These are phyloP conservation scores for Coemansia sp. DNA, from an alignment of 192 early-diverging fungal genomes.

Conservation along the genomic window DNA sequence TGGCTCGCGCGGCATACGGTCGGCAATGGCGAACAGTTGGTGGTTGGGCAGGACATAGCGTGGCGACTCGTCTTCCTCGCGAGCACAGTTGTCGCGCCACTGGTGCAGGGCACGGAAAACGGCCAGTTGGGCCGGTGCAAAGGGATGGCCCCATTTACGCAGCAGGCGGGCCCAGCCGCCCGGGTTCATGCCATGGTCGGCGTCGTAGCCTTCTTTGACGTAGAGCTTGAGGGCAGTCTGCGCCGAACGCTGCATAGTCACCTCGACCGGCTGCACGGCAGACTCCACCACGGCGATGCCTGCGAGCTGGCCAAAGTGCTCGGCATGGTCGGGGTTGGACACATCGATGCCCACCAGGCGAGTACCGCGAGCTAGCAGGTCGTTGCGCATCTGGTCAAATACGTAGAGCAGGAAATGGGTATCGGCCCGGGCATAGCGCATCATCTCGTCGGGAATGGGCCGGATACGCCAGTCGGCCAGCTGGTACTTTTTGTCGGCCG, in stretches of 20 bases:
- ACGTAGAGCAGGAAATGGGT: conserved; percentile 96
- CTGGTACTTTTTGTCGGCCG: conserved; percentile 92
- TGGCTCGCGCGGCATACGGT: conserved; percentile 66
- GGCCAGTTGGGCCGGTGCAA: conserved; percentile 59
- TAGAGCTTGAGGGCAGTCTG: conserved; percentile 63
- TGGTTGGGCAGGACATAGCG: conserved; percentile 88
- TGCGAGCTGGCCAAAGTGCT: conserved; percentile 26
- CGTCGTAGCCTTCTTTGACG: conserved; percentile 82
- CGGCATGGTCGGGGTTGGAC: conserved; percentile 3
- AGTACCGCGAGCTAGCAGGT: conserved; percentile 54
- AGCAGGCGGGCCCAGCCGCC: conserved; percentile 72
- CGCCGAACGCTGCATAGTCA: conserved; percentile 56
- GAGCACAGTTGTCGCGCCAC: conserved; percentile 87
- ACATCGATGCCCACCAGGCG: conserved; percentile 46
- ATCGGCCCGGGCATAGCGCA: conserved; percentile 86
- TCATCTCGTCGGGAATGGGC: conserved; percentile 90
- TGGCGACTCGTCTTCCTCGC: conserved; percentile 88
- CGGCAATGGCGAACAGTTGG: conserved; percentile 72
- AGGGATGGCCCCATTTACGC: conserved; percentile 55
- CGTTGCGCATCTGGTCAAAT: conserved; percentile 86
- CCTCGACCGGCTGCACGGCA: conserved; percentile 22
- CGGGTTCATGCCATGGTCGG: conserved; percentile 66
- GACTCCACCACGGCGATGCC: conserved; percentile 41
- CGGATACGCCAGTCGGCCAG: conserved; percentile 96
- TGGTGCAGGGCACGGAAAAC: conserved; percentile 85